Evolutionary conservation across 2,329 filamentous ascomycete genomes (phyloP).

Genomic region (Scedosporium dehoogii): DNA sequence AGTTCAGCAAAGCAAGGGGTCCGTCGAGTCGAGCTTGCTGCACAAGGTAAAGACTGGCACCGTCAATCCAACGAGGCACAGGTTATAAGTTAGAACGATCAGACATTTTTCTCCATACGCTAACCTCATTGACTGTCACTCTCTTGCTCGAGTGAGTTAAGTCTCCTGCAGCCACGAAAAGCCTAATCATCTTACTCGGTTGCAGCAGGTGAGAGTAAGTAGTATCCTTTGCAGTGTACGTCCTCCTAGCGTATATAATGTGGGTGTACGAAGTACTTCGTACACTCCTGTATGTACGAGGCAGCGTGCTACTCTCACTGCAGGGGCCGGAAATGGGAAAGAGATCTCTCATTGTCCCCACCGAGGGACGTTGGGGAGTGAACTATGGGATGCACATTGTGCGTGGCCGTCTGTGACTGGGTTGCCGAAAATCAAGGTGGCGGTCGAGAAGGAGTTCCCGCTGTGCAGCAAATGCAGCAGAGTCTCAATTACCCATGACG

Average conservation of each 20-base stretch:
- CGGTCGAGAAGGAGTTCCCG: not conserved
- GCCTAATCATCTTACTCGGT: not conserved
- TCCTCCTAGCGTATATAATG: no score
- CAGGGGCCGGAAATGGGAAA: no score
- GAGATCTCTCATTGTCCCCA: not conserved
- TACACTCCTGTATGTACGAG: not conserved
- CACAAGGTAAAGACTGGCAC: not conserved
- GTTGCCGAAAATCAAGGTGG: not conserved
- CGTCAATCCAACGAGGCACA: not conserved
- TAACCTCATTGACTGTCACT: not conserved
- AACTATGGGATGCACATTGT: not conserved
- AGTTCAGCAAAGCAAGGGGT: not conserved
- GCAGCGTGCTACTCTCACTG: no score
- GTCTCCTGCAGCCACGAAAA: not conserved
- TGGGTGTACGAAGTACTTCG: no score
- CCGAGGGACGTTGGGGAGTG: not conserved
- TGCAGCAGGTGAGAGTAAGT: not conserved
- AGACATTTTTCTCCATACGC: not conserved
- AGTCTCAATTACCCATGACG: not conserved
- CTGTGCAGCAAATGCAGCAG: not conserved
- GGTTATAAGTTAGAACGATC: not conserved
- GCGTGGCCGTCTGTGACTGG: slow-evolving; percentile 2
- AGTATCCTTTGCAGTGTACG: no score
- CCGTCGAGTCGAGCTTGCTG: not conserved
- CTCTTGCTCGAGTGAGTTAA: not conserved